Base-by-base conservation (phyloP, 1,139 yeast species). In the Hansenula sp. region DNA sequence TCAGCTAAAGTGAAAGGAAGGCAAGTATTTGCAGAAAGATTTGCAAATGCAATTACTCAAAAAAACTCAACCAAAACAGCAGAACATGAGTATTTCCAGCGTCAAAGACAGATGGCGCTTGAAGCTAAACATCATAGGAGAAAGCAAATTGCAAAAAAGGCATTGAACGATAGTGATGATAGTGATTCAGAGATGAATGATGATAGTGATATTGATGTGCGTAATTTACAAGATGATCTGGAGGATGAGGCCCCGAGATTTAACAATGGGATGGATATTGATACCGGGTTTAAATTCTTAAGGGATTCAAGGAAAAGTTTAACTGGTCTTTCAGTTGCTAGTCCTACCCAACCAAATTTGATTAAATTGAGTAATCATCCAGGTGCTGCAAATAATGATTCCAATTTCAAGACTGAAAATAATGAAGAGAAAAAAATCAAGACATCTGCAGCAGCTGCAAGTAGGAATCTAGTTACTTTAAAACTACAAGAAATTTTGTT, bases 401-500 rank as follows among this genome's bases (percentile, higher is more conserved):
- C 16, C 13, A 36, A 32, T n/a, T 21, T 29, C 3, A 19, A 19
- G 18, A 18, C 15, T 12, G 41, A 28, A 33, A 33, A 16, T 16
- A 12, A 11, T 12, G 45, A 45, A 28, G 39, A 40, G 25, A 46
- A 39, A 15, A 28, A 24, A 28, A 34, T 45, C 3, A 43, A 38
- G 19, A 41, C 40, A 3, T 19, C 47, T 1, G 57, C 57, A 4
- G 56, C 58, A 1, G 53, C 49, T 16, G 55, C 57, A 4, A 50
- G 59, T 21, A 53, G 62, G 40, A 57, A 56, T 35, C 44, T 65
- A 47, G 45, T 63, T 48, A 55, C 58, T 15, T 42, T 57, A 36
- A 62, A 64, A 40, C 35, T 61, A 28, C 68, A 64, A 44, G 54
- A 59, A 41, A 49, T 53, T 29, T 36, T 62, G n/a, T 62, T 61